Evolutionary conservation across 495 filamentous ascomycete species (phyloP), one percentile per base, ranked within the genome.

Genomic region (Penicillium mononematosum): DNA sequence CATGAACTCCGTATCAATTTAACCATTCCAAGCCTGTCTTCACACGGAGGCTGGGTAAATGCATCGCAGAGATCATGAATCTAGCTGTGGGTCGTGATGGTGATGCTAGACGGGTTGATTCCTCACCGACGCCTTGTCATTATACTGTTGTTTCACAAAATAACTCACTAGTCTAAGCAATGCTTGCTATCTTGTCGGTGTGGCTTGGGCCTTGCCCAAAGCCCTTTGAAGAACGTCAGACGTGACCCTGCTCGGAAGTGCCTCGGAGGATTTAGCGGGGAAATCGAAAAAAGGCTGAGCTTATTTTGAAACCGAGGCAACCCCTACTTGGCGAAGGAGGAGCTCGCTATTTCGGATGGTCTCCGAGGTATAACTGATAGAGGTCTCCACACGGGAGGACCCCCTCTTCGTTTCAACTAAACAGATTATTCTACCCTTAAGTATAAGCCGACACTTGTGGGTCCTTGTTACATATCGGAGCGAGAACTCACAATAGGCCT

Each of bases 91-190:
- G 11, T 14, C 11, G 5, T 16, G 11, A 16, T 3, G 29, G 29
- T 11, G 12, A 36, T 1, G 12, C 0, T 16, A 36, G 34, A 49
- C 5, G 20, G 36, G 34, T 44, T 19, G 19, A 49, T 22, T 16
- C n/a, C 34, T 36, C 16, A 47, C 36, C 41, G 22, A 51, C 14
- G 36, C 22, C 32, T 53, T 16, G 24, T 53, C 2, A 44, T 49
- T 8, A 39, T 34, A 43, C 1, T 3, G 32, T 12, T 54, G 56
- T 59, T 59, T 59, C 50, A 54, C 25, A 49, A 49, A 44, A 49
- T 54, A 34, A 44, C 44, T 36, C 25, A 54, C 34, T 42, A 42
- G 25, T 53, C 36, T 49, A 24, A 49, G 22, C 22, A 27, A 10
- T 47, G 34, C 17, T 47, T 47, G 5, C 3, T 24, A 32, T 46